A percentile compares a stretch with the other conserved stretches of the same genome.
These are phyloP conservation scores for Caryopteris hybrid DNA, from an alignment of 305 asterid species.

Conservation along the genomic window DNA sequence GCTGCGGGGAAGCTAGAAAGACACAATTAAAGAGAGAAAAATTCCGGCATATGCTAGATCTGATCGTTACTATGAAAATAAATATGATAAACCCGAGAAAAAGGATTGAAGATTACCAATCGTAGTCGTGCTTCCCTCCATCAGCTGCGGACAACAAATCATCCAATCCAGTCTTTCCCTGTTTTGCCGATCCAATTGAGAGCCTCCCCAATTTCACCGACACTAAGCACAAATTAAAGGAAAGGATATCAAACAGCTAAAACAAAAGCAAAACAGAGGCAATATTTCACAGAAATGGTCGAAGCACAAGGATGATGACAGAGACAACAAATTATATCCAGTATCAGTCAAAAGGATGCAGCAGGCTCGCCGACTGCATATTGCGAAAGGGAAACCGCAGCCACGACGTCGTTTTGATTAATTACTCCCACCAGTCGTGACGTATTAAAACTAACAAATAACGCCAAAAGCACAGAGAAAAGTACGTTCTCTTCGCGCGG, in stretches of 20 bases:
- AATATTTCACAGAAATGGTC: not conserved
- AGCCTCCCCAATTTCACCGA: slow-evolving; percentile 79
- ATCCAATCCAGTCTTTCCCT: slow-evolving; percentile 60
- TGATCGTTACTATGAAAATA: slow-evolving; percentile 13
- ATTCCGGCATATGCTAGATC: slow-evolving; percentile 21
- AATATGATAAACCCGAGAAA: not conserved
- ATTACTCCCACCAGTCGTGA: slow-evolving; percentile 4
- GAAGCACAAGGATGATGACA: not conserved
- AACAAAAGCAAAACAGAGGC: not conserved
- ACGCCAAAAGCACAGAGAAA: slow-evolving; percentile 12
- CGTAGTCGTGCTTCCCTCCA: slow-evolving; percentile 94
- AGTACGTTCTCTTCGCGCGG: not conserved
- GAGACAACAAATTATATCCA: slow-evolving; percentile 1
- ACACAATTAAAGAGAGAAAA: not conserved
- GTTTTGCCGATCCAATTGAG: slow-evolving; percentile 73
- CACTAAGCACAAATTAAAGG: slow-evolving; percentile 25
- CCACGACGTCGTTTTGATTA: slow-evolving; percentile 24
- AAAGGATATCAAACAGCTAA: not conserved
- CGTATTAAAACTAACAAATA: slow-evolving; percentile 6
- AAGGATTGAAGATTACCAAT: slow-evolving; percentile 54
- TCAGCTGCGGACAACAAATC: slow-evolving; percentile 76
- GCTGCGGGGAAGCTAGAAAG: not conserved
- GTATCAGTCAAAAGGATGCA: too few relatives aligned
- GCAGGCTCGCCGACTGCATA: not conserved
- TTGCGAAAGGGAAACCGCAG: not conserved